Evolutionary conservation across 2,329 filamentous ascomycete species (phyloP).

Genomic region (Alternaria rosae): DNA sequence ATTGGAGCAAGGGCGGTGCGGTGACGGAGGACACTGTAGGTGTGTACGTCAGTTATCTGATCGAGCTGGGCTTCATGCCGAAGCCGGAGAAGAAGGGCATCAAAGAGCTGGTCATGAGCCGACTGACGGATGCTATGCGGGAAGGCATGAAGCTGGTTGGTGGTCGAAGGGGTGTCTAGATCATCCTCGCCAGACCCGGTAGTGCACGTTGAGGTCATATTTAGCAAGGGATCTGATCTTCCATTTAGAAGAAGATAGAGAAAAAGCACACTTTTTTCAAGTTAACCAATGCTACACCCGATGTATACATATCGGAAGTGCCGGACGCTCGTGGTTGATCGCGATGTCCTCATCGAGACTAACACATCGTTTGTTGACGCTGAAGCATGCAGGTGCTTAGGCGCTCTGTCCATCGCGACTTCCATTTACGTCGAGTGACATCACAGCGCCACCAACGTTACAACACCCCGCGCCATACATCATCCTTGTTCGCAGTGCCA

Average conservation of each 20-base stretch:
- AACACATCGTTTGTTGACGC: background rate
- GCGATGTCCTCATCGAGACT: background rate
- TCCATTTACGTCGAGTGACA: background rate
- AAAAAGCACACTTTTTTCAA: background rate
- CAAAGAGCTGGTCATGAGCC: conserved; percentile 36
- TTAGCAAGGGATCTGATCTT: background rate
- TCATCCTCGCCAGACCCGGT: background rate
- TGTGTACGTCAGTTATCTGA: conserved; percentile 69
- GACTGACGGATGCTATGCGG: conserved; percentile 42
- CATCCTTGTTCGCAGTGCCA: background rate
- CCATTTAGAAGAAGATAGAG: background rate
- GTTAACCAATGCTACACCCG: background rate
- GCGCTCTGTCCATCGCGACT: background rate
- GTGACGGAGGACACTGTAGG: conserved; percentile 69
- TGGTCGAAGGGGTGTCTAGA: conserved; percentile 39
- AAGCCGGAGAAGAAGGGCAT: conserved; percentile 38
- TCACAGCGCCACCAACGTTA: background rate
- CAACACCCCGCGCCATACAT: background rate
- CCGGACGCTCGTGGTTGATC: background rate
- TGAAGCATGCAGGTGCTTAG: background rate
- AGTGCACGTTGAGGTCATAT: background rate
- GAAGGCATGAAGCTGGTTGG: conserved; percentile 46
- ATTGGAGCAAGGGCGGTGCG: conserved; percentile 63
- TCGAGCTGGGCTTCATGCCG: conserved; percentile 68
- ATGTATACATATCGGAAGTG: background rate